These are phyloP conservation scores for Malassezia sp. DNA, from an alignment of 1,284 basidiomycete genomes.

Conservation along the genomic window DNA sequence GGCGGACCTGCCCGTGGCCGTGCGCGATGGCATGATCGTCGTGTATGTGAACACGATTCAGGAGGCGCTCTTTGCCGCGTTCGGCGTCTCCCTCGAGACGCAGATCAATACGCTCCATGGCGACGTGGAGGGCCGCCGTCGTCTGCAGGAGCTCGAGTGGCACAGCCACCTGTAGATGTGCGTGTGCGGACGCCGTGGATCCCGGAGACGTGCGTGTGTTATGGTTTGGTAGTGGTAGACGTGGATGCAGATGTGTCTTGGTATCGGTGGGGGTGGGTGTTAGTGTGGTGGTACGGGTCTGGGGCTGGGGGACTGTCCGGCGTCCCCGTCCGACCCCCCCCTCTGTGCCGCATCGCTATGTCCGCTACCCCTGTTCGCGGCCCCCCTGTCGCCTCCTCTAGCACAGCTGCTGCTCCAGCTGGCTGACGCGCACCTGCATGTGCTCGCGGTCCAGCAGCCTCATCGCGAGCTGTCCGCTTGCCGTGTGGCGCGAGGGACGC, in stretches of 20 bases:
- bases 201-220: no score
- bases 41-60: constrained; percentile 65
- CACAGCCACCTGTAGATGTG: constrained; percentile 10
- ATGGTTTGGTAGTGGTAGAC: background rate
- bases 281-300: no score
- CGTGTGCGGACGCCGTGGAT: background rate
- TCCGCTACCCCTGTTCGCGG: no score
- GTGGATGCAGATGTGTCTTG: background rate
- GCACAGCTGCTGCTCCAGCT: no score
- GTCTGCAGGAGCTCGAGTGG: constrained; percentile 16
- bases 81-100: constrained; percentile 19
- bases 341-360: no score
- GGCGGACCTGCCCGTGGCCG: constrained; percentile 63
- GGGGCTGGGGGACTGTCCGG: no score
- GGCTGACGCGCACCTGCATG: no score
- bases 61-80: constrained; percentile 63
- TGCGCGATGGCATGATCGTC: constrained; percentile 63
- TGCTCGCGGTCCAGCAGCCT: background rate
- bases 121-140: constrained; percentile 6
- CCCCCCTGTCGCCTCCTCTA: no score
- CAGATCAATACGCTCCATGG: constrained; percentile 11
- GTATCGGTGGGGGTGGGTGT: no score
- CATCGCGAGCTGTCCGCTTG: constrained; percentile 1
- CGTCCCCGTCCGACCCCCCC: no score
- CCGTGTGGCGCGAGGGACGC: no score